Conservation (phyloP, 2,329 filamentous ascomycete species). For the Didymella exigua region DNA sequence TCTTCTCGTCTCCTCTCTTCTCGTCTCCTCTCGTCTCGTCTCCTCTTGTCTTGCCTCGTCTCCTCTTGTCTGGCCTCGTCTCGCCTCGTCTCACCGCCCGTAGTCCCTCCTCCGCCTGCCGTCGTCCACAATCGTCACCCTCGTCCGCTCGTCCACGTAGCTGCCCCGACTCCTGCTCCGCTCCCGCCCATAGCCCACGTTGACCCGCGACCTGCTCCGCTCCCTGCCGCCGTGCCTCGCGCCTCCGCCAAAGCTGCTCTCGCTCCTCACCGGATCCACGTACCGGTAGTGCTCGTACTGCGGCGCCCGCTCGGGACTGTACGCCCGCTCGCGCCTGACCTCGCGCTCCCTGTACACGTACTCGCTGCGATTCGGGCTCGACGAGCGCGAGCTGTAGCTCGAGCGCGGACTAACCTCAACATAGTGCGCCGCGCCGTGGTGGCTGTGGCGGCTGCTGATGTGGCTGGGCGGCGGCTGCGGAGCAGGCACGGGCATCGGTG, state of each 20-base stretch:
- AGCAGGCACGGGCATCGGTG: slow-evolving; percentile 26
- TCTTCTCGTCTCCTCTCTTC: too few relatives aligned
- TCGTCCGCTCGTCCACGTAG: slow-evolving; percentile 39
- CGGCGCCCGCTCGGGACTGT: slow-evolving; percentile 42
- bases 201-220: slow-evolving; percentile 38
- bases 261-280: slow-evolving; percentile 48
- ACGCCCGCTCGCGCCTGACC: slow-evolving; percentile 47
- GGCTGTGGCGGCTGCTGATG: slow-evolving; percentile 21
- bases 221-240: slow-evolving; percentile 33
- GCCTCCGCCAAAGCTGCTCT: slow-evolving; percentile 36
- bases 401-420: slow-evolving; percentile 53
- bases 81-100: too few relatives aligned
- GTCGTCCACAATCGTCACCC: slow-evolving; percentile 38
- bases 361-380: slow-evolving; percentile 40
- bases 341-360: slow-evolving; percentile 54
- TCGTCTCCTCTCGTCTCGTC: too few relatives aligned
- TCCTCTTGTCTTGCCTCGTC: too few relatives aligned
- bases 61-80: too few relatives aligned
- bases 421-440: slow-evolving; percentile 45
- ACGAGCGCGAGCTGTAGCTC: slow-evolving; percentile 39
- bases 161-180: slow-evolving; percentile 21
- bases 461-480: slow-evolving; percentile 18
- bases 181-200: slow-evolving; percentile 20
- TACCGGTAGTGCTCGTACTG: slow-evolving; percentile 56
- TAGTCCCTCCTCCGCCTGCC: slow-evolving; percentile 31